phyloP scores from a whole-genome alignment of 2,329 filamentous ascomycete species.

The Tothia fuscella region DNA sequence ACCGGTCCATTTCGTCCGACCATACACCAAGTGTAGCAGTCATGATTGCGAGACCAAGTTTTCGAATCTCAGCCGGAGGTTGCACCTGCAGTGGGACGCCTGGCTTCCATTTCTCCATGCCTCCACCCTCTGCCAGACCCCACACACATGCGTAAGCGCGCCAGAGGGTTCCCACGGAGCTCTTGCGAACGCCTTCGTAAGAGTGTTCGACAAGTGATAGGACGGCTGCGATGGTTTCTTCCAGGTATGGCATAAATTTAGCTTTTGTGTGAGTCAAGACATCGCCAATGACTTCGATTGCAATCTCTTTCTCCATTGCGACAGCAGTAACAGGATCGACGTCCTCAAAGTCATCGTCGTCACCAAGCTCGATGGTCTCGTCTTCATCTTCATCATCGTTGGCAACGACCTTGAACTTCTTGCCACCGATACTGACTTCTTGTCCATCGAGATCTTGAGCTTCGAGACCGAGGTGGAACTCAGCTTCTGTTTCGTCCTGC shows the following conservation, averaged over 20 bases:
- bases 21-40: constrained; percentile 74
- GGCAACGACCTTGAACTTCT: constrained; percentile 74
- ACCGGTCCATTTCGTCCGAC: constrained; percentile 88
- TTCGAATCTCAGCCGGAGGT: constrained; percentile 66
- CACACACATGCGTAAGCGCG: constrained; percentile 86
- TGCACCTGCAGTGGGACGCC: constrained; percentile 73
- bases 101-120: constrained; percentile 72
- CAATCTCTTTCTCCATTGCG: constrained; percentile 93
- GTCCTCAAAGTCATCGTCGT: constrained; percentile 74
- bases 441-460: constrained; percentile 62
- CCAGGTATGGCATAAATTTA: constrained; percentile 71
- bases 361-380: constrained; percentile 45
- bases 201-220: constrained; percentile 73
- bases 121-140: constrained; percentile 69
- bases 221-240: constrained; percentile 75
- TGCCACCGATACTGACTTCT: constrained; percentile 67
- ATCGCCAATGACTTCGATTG: constrained; percentile 87
- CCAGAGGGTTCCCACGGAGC: constrained; percentile 83
- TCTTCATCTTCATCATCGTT: constrained; percentile 43
- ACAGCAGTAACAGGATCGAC: constrained; percentile 76
- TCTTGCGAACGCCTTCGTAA: constrained; percentile 90
- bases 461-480: constrained; percentile 56
- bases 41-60: constrained; percentile 77
- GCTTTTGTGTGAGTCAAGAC: constrained; percentile 77
- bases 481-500: constrained; percentile 74